Evolutionary conservation across 345 rosid species (phyloP).

Genomic region (Salix arbutifolia): DNA sequence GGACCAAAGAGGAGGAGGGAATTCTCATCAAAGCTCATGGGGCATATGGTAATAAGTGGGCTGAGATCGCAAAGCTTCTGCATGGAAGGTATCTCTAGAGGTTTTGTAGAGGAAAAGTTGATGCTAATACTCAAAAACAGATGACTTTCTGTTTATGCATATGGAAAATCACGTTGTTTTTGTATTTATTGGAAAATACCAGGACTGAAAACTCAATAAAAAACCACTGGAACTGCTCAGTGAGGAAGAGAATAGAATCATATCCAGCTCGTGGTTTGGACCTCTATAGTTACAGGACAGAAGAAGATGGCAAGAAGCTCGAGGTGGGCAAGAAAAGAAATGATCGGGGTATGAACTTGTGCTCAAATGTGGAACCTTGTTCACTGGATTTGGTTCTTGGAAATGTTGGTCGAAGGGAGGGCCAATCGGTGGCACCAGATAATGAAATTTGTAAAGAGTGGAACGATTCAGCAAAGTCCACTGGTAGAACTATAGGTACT

Average conservation of each 20-base stretch:
- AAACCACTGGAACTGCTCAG: slow-evolving; percentile 25
- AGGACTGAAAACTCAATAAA: slow-evolving; percentile 25
- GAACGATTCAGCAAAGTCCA: neutral
- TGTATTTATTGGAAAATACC: neutral
- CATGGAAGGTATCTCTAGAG: slow-evolving; percentile 13
- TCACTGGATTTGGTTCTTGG: slow-evolving; percentile 12
- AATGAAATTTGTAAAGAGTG: neutral
- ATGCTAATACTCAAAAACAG: too few species aligned
- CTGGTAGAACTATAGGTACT: neutral
- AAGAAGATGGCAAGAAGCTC: neutral
- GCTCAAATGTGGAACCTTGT: neutral
- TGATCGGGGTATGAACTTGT: neutral
- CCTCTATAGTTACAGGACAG: neutral
- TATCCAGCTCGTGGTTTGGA: neutral
- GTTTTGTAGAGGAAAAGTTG: neutral
- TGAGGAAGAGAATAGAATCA: slow-evolving; percentile 14
- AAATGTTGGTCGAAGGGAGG: neutral
- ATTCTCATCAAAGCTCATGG: slow-evolving; percentile 9
- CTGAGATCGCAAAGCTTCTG: slow-evolving; percentile 15
- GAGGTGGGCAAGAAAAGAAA: neutral
- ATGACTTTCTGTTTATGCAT: neutral
- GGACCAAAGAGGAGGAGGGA: slow-evolving; percentile 19
- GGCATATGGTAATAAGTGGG: slow-evolving; percentile 20
- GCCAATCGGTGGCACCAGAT: neutral
- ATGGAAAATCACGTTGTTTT: neutral